Evolutionary conservation across 441 rosid genomes (phyloP).

Genomic region (Francoa sonchifolia): DNA sequence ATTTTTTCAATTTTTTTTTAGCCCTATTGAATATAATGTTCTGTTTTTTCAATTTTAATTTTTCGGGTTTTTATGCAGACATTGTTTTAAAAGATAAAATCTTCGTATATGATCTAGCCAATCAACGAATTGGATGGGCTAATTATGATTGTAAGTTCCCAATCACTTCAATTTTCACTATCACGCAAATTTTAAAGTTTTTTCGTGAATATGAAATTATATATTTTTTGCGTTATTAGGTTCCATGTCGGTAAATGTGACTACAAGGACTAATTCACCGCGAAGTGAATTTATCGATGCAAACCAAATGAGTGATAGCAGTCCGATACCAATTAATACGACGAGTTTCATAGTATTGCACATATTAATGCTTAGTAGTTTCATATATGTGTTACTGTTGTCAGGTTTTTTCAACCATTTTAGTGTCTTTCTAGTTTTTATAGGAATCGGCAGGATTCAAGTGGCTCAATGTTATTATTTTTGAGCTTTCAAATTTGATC

Average conservation of each 20-base stretch:
- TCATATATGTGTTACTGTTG: neutral
- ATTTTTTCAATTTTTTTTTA: constrained; percentile 6
- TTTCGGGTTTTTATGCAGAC: constrained; percentile 35
- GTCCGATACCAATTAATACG: neutral
- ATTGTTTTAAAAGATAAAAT: constrained; percentile 65
- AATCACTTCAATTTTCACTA: neutral
- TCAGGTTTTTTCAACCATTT: neutral
- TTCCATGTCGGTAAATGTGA: neutral
- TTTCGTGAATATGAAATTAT: too few relatives aligned
- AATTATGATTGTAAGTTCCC: constrained; percentile 54
- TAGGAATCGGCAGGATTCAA: neutral
- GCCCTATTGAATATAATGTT: neutral
- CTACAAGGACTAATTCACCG: neutral
- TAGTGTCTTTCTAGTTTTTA: too few relatives aligned
- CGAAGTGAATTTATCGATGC: neutral
- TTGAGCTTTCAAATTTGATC: too few relatives aligned
- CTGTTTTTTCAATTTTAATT: neutral
- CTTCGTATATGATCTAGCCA: constrained; percentile 57
- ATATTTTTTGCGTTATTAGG: neutral
- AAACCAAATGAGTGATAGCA: neutral
- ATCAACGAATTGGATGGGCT: constrained; percentile 59
- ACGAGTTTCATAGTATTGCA: neutral
- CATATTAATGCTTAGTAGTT: neutral
- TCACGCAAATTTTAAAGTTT: too few relatives aligned
- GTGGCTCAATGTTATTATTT: too few relatives aligned